Evolutionary conservation across 2,329 filamentous ascomycete genomes (phyloP).

Genomic region (Coniochaeta sp.): DNA sequence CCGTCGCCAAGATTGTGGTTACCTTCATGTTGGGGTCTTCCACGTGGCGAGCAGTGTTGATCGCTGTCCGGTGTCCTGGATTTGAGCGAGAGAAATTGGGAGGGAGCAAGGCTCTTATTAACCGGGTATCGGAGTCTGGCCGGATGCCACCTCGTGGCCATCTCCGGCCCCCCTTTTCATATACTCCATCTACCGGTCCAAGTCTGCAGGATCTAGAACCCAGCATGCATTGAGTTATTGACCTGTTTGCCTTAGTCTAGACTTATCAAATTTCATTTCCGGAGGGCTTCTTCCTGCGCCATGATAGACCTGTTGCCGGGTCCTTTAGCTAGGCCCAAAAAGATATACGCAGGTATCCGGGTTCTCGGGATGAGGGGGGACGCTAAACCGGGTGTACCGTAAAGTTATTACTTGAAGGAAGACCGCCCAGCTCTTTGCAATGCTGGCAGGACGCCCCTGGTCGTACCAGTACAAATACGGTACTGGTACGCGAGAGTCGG

Average conservation of each 20-base stretch:
- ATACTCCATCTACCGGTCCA: neutral
- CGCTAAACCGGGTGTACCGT: no score
- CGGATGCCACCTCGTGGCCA: neutral
- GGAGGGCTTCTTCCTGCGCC: no score
- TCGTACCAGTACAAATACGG: no score
- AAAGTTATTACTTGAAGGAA: no score
- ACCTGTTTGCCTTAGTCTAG: neutral
- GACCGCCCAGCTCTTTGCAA: no score
- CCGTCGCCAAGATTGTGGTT: constrained; percentile 9
- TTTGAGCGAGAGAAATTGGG: neutral
- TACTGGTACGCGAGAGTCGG: no score
- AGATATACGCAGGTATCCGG: no score
- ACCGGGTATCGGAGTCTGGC: neutral
- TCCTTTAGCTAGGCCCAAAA: no score
- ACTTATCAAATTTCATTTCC: neutral
- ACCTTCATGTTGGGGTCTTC: constrained; percentile 2
- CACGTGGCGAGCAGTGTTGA: neutral
- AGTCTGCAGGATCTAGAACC: neutral
- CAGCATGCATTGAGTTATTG: neutral
- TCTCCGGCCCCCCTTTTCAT: neutral
- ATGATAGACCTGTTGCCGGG: no score
- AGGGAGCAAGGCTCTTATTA: neutral
- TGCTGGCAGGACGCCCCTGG: no score
- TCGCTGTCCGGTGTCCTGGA: neutral
- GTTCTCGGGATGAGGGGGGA: no score